Evolutionary conservation across 176 grass and related monocot species (phyloP).

Genomic region (Musa acuminata): DNA sequence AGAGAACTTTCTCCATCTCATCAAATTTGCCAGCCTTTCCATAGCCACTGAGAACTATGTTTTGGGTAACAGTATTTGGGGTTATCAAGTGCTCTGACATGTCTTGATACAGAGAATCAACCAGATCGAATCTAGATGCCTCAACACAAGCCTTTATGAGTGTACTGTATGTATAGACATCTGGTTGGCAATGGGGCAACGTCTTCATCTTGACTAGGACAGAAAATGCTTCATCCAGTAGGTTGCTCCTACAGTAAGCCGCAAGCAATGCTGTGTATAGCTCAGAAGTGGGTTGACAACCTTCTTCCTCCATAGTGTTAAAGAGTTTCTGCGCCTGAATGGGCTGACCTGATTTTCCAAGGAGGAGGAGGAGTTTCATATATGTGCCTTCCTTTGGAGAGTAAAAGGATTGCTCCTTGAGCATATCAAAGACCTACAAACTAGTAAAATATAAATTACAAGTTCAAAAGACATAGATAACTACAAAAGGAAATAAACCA

Average conservation of each 20-base stretch:
- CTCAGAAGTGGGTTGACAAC: conserved; percentile 44
- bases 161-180: conserved; percentile 84
- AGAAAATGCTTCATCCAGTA: conserved; percentile 55
- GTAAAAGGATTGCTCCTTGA: conserved; percentile 73
- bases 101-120: conserved; percentile 55
- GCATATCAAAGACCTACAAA: conserved; percentile 63
- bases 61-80: conserved; percentile 79
- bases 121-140: conserved; percentile 43
- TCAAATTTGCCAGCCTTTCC: conserved; percentile 62
- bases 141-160: conserved; percentile 76
- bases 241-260: conserved; percentile 47
- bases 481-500: neutral
- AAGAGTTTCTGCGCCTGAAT: conserved; percentile 46
- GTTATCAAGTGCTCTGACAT: conserved; percentile 53
- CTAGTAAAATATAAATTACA: neutral
- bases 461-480: neutral
- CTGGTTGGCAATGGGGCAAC: conserved; percentile 57
- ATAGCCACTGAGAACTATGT: conserved; percentile 82
- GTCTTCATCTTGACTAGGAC: conserved; percentile 61
- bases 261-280: conserved; percentile 72
- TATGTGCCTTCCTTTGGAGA: conserved; percentile 72
- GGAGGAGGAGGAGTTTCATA: conserved; percentile 72
- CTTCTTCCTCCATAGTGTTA: conserved; percentile 47
- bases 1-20: conserved; percentile 71
- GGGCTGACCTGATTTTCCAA: conserved; percentile 57